A percentile compares a stretch with the other conserved stretches of the same genome.
Evolutionary conservation across 2,329 filamentous ascomycete species (phyloP).

Genomic region (Pseudohalonectria lignicola): DNA sequence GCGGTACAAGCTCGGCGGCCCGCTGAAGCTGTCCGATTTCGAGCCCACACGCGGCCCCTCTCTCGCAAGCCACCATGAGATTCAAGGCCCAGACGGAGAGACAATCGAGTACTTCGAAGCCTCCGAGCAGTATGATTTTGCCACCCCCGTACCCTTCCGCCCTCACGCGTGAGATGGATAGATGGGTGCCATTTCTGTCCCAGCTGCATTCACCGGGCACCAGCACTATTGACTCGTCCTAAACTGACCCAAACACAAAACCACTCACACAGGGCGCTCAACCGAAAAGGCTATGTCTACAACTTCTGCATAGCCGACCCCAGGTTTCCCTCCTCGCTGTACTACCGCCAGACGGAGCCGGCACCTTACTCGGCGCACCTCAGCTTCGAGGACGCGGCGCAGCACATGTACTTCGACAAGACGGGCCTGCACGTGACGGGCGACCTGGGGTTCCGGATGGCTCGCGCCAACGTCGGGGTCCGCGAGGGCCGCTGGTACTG

Average conservation of each 20-base stretch:
- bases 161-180: no score
- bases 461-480: conserved; percentile 80
- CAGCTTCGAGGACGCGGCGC: conserved; percentile 85
- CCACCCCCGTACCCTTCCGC: no score
- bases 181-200: background rate
- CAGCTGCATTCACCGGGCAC: background rate
- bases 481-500: conserved; percentile 88
- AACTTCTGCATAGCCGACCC: conserved; percentile 86
- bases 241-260: background rate
- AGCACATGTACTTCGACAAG: conserved; percentile 72
- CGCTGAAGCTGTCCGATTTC: conserved; percentile 51
- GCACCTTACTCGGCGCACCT: conserved; percentile 75
- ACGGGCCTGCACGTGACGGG: conserved; percentile 72
- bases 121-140: conserved; percentile 46
- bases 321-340: conserved; percentile 72
- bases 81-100: conserved; percentile 35
- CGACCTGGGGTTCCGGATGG: conserved; percentile 86
- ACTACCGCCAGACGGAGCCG: conserved; percentile 81
- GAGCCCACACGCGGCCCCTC: conserved; percentile 46
- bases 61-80: conserved; percentile 43
- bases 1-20: conserved; percentile 49
- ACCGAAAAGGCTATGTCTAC: conserved; percentile 73
- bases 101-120: conserved; percentile 50
- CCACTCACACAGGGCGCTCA: conserved; percentile 30
- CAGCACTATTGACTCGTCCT: no score